A percentile compares a stretch with the other conserved stretches of the same genome.
Conservation (phyloP, 495 filamentous ascomycete species). For the Neurospora tetraspora region DNA sequence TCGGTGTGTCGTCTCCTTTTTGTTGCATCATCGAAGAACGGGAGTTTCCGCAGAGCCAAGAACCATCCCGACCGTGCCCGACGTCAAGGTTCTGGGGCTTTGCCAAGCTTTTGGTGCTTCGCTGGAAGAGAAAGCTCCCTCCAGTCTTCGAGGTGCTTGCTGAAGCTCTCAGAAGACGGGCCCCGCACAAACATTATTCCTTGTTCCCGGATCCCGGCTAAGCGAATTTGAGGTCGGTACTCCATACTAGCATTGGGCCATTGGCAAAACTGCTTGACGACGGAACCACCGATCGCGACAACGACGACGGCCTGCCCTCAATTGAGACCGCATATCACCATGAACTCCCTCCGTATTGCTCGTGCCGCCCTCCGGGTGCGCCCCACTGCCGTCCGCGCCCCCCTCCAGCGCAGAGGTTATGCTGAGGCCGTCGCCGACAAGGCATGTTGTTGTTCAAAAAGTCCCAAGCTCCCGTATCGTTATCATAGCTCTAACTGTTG, state of each 20-base stretch:
- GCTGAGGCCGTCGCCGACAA: constrained; percentile 85
- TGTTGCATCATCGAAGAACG: neutral
- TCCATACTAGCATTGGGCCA: neutral
- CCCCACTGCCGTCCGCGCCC: constrained; percentile 55
- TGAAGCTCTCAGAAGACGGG: neutral
- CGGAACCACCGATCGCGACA: constrained; percentile 17
- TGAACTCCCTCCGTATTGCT: constrained; percentile 88
- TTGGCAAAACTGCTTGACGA: constrained; percentile 31
- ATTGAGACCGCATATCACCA: constrained; percentile 50
- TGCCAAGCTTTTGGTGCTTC: neutral
- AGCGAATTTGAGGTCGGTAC: constrained; percentile 23
- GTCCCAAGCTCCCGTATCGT: constrained; percentile 9
- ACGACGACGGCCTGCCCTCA: constrained; percentile 27
- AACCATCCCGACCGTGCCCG: neutral
- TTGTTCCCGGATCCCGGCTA: constrained; percentile 24
- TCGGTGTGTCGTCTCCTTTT: neutral
- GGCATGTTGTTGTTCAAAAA: constrained; percentile 25
- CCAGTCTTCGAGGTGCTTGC: neutral
- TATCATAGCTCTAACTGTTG: constrained; percentile 9
- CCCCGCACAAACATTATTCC: constrained; percentile 26
- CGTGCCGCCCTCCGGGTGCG: constrained; percentile 74
- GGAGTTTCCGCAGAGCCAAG: neutral
- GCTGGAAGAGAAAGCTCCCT: neutral
- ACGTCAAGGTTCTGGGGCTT: neutral
- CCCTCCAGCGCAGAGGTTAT: constrained; percentile 77